These are phyloP conservation scores for Asterochloris sp. DNA, from an alignment of 139 green algal genomes.

Conservation along the genomic window DNA sequence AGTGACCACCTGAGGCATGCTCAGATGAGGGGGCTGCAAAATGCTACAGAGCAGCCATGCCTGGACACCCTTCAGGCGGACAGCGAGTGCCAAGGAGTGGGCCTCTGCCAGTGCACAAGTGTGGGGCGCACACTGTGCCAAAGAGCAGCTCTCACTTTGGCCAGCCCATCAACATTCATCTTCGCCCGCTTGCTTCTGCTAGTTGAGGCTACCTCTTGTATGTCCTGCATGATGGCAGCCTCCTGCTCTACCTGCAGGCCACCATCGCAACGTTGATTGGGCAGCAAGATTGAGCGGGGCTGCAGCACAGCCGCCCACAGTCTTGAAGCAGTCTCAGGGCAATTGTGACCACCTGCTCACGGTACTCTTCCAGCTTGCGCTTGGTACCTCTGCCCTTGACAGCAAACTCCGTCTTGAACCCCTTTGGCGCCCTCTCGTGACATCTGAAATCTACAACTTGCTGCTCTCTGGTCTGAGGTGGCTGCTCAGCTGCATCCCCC, in stretches of 20 bases:
- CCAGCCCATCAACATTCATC: constrained; percentile 35
- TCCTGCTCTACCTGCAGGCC: constrained; percentile 6
- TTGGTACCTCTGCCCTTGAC: constrained; percentile 28
- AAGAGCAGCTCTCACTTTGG: constrained; percentile 11
- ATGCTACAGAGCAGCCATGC: no score
- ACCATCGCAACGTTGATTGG: no score
- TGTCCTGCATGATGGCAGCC: constrained; percentile 13
- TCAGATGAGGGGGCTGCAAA: no score
- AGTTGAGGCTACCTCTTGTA: background rate
- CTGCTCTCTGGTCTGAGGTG: no score
- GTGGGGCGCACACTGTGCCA: background rate
- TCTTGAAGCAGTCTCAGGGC: background rate
- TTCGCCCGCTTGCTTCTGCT: constrained; percentile 32
- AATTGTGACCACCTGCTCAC: constrained; percentile 33
- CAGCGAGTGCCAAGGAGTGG: no score
- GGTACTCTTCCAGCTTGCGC: constrained; percentile 56
- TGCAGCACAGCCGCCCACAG: background rate
- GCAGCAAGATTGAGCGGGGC: constrained; percentile 14
- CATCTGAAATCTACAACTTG: background rate
- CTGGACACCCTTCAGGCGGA: no score
- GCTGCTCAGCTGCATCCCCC: no score
- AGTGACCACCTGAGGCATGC: no score
- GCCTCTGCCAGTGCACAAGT: no score
- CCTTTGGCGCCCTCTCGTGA: constrained; percentile 22
- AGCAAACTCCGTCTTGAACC: constrained; percentile 36